These are phyloP conservation scores for Magnusiomyces suaveolens DNA, from an alignment of 1,139 yeast species.

Conservation along the genomic window DNA sequence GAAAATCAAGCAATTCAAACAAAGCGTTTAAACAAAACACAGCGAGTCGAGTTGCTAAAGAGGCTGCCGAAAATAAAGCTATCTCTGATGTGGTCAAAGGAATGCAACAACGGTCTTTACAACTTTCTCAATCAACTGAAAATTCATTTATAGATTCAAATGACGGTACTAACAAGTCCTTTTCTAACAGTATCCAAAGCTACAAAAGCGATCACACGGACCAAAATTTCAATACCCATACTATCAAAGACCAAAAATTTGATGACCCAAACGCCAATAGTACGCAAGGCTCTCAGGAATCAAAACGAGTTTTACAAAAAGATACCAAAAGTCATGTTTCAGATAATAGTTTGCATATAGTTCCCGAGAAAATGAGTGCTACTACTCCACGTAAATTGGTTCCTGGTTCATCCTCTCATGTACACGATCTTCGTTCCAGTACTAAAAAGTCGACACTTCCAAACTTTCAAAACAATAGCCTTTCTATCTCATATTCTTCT, in stretches of 20 bases:
- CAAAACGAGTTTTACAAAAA: background rate
- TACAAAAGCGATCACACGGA: too few species aligned
- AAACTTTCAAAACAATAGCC: background rate
- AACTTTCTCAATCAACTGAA: background rate
- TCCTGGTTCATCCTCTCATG: background rate
- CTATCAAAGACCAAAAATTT: background rate
- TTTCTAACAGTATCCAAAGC: background rate
- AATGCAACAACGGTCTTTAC: background rate
- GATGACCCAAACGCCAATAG: background rate
- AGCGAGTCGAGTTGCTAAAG: background rate
- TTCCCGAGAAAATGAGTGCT: background rate
- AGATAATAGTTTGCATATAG: background rate
- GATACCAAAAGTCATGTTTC: background rate
- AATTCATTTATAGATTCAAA: too few species aligned
- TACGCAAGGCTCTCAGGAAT: background rate
- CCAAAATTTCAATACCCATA: background rate
- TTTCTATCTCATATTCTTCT: background rate
- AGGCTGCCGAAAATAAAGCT: background rate
- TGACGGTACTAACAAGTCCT: too few species aligned
- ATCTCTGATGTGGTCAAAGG: background rate
- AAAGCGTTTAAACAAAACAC: background rate
- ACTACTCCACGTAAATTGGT: slow-evolving; percentile 4
- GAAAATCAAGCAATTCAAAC: slow-evolving; percentile 26
- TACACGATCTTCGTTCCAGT: background rate
- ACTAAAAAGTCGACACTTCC: slow-evolving; percentile 1